Conservation (phyloP, 2,329 filamentous ascomycete genomes). For the Sclerotinia minor region DNA sequence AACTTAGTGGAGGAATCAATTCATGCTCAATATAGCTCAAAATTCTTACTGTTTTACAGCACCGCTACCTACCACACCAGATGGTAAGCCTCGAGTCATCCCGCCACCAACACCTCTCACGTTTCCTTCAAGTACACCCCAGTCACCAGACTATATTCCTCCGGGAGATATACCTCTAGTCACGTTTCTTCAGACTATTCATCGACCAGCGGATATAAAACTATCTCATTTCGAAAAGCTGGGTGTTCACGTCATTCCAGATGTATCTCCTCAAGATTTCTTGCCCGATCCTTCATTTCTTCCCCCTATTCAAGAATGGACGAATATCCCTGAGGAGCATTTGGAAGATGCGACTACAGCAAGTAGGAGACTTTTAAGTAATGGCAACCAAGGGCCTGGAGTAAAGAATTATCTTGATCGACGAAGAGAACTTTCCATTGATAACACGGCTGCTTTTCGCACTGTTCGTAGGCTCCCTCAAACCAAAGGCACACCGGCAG, state of each 20-base stretch:
- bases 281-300: slow-evolving; percentile 55
- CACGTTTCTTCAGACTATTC: slow-evolving; percentile 53
- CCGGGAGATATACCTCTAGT: slow-evolving; percentile 47
- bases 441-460: slow-evolving; percentile 61
- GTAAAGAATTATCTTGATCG: slow-evolving; percentile 60
- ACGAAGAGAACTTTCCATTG: slow-evolving; percentile 55
- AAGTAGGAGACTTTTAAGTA: slow-evolving; percentile 52
- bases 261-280: slow-evolving; percentile 51
- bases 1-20: background rate
- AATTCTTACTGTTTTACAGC: slow-evolving; percentile 30
- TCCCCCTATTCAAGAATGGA: slow-evolving; percentile 55
- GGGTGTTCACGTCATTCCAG: slow-evolving; percentile 55
- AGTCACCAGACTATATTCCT: slow-evolving; percentile 32
- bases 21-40: slow-evolving; percentile 1
- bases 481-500: slow-evolving; percentile 53
- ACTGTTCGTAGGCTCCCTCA: slow-evolving; percentile 59
- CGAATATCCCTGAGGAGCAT: slow-evolving; percentile 37
- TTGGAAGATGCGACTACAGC: slow-evolving; percentile 48
- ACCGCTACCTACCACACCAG: slow-evolving; percentile 26
- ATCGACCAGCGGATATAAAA: slow-evolving; percentile 53
- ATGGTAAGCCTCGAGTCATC: slow-evolving; percentile 33
- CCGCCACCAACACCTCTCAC: slow-evolving; percentile 37
- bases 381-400: slow-evolving; percentile 57
- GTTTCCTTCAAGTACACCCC: slow-evolving; percentile 37
- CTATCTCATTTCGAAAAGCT: slow-evolving; percentile 57